Percentiles rank a stretch among this genome's conserved stretches.
phyloP scores from a whole-genome alignment of 2,329 filamentous ascomycete species.

The Sporothrix protearum region DNA sequence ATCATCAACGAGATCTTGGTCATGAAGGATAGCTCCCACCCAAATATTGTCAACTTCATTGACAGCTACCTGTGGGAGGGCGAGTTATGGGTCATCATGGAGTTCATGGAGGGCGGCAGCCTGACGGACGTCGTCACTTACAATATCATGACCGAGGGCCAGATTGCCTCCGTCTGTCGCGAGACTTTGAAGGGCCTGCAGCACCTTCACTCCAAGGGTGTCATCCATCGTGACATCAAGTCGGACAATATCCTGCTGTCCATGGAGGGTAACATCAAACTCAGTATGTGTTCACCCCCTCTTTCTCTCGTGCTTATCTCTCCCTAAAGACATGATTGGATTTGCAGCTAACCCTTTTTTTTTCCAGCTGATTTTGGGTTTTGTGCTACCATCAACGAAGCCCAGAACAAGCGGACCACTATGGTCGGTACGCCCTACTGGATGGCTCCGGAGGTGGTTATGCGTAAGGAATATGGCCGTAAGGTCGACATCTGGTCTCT shows the following conservation, averaged over 20 bases:
- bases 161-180: slow-evolving; percentile 92
- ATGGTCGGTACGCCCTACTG: slow-evolving; percentile 99
- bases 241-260: slow-evolving; percentile 96
- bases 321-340: neutral
- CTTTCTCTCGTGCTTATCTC: neutral
- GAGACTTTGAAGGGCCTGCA: slow-evolving; percentile 91
- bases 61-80: slow-evolving; percentile 88
- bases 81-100: slow-evolving; percentile 98
- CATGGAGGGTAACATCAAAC: slow-evolving; percentile 92
- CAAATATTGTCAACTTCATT: slow-evolving; percentile 99
- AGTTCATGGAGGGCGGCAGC: slow-evolving; percentile 98
- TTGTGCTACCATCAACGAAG: slow-evolving; percentile 96
- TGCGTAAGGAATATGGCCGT: slow-evolving; percentile 92
- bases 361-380: slow-evolving; percentile 88
- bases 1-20: slow-evolving; percentile 99
- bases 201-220: slow-evolving; percentile 93
- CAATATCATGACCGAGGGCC: slow-evolving; percentile 97
- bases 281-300: slow-evolving; percentile 61
- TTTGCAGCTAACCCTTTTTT: neutral
- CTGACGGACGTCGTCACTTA: slow-evolving; percentile 98
- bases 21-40: slow-evolving; percentile 98
- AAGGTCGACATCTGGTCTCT: slow-evolving; percentile 99
- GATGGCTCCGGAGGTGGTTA: slow-evolving; percentile 99
- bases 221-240: slow-evolving; percentile 98
- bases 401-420: slow-evolving; percentile 93